phyloP scores from a whole-genome alignment of 73 alveolate species.

The Symbiodinium pilosum region DNA sequence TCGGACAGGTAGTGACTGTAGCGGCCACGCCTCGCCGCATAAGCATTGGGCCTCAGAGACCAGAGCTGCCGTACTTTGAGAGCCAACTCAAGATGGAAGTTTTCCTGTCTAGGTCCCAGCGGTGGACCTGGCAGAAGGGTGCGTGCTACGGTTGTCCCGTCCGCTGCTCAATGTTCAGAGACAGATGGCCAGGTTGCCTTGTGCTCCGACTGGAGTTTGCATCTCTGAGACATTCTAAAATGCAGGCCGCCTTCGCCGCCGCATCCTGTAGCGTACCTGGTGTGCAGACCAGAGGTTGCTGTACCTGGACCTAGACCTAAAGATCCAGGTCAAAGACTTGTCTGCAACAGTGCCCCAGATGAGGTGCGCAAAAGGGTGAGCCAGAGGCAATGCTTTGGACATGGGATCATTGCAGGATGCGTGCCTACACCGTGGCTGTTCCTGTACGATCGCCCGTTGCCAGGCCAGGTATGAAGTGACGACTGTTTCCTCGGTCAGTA shows the following conservation, averaged over 20 bases:
- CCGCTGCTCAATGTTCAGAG: not conserved
- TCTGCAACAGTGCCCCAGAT: not conserved
- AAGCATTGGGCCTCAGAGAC: not conserved
- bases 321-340: not conserved
- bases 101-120: not conserved
- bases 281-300: too few species aligned
- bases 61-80: not conserved
- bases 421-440: not conserved
- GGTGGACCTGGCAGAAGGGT: not conserved
- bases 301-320: not conserved
- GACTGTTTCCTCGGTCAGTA: too few species aligned
- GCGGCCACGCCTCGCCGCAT: too few species aligned
- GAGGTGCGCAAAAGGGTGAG: not conserved
- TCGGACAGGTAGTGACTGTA: too few species aligned
- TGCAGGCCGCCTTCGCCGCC: not conserved
- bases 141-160: constrained; percentile 7
- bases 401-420: not conserved
- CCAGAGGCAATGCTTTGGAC: not conserved
- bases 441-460: not conserved
- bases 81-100: too few species aligned
- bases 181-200: not conserved
- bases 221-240: not conserved
- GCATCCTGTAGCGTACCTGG: not conserved
- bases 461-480: too few species aligned
- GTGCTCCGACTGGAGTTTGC: not conserved